Conservation (phyloP, 108 stramenopile species). For the Pseudonitzschia delicatissima region DNA sequence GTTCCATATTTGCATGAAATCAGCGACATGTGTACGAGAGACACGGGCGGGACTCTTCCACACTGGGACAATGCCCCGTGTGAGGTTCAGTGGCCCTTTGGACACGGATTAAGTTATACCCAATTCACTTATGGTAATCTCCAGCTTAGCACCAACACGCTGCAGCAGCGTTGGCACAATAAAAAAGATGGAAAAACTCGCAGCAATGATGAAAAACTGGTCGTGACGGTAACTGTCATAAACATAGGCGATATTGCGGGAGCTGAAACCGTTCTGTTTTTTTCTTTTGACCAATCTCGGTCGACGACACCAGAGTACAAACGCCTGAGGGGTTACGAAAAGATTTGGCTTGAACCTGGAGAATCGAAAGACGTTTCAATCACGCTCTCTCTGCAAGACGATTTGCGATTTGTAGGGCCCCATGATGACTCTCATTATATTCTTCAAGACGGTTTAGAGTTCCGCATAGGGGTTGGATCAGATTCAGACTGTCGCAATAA, state of each 20-base stretch:
- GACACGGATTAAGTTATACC: conserved; percentile 57
- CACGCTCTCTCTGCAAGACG: conserved; percentile 28
- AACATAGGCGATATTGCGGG: conserved; percentile 45
- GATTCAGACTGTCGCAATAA: conserved; percentile 39
- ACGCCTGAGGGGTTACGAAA: conserved; percentile 48
- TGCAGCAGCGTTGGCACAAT: conserved; percentile 12
- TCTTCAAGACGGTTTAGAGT: conserved; percentile 37
- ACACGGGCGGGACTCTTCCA: conserved; percentile 39
- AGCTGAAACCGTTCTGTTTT: conserved; percentile 39
- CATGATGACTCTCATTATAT: conserved; percentile 56
- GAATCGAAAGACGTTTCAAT: conserved; percentile 23
- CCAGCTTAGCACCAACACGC: conserved; percentile 7
- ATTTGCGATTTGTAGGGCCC: conserved; percentile 49
- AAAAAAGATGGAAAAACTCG: neutral
- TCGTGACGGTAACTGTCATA: conserved; percentile 30
- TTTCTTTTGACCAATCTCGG: conserved; percentile 59
- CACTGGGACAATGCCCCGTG: conserved; percentile 52
- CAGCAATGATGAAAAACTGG: neutral
- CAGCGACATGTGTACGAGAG: conserved; percentile 52
- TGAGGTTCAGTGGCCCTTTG: conserved; percentile 67
- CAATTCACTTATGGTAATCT: conserved; percentile 39
- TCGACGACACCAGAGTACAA: conserved; percentile 64
- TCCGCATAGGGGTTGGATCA: conserved; percentile 48
- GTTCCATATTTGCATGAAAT: conserved; percentile 52
- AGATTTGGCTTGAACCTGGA: conserved; percentile 38